phyloP scores from a whole-genome alignment of 306 rosid species.

The Prosopis cineraria region DNA sequence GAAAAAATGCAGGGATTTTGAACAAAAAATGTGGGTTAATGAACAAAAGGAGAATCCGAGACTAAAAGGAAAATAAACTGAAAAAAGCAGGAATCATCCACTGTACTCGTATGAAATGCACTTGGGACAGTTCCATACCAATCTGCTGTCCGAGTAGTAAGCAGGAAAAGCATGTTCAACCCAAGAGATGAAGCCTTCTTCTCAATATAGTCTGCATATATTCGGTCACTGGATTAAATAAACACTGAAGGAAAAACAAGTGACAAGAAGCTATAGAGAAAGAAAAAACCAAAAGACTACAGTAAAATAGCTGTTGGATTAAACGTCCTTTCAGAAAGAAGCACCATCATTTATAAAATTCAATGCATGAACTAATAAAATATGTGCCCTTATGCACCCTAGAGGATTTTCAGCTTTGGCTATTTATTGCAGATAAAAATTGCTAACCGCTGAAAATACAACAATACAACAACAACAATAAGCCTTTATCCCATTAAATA shows the following conservation, averaged over 20 bases:
- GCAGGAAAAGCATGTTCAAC: constrained; percentile 79
- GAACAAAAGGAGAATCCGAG: constrained; percentile 20
- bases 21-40: constrained; percentile 15
- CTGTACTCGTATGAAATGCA: constrained; percentile 13
- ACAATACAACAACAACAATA: no score
- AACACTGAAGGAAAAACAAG: not conserved
- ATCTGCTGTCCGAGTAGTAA: constrained; percentile 92
- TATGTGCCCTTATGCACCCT: not conserved
- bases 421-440: not conserved
- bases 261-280: constrained; percentile 18
- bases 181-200: constrained; percentile 81
- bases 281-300: constrained; percentile 4
- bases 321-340: not conserved
- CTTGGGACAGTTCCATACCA: constrained; percentile 55
- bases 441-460: not conserved
- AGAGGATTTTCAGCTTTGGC: not conserved
- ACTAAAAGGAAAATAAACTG: not conserved
- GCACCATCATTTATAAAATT: not conserved
- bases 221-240: constrained; percentile 23
- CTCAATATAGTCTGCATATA: constrained; percentile 83
- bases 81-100: constrained; percentile 19
- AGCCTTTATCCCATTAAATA: no score
- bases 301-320: constrained; percentile 19
- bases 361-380: not conserved
- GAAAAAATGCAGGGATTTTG: not conserved